Evolutionary conservation across 805 yeast species (phyloP).

Genomic region (Tetrapisispora namnaoensis): DNA sequence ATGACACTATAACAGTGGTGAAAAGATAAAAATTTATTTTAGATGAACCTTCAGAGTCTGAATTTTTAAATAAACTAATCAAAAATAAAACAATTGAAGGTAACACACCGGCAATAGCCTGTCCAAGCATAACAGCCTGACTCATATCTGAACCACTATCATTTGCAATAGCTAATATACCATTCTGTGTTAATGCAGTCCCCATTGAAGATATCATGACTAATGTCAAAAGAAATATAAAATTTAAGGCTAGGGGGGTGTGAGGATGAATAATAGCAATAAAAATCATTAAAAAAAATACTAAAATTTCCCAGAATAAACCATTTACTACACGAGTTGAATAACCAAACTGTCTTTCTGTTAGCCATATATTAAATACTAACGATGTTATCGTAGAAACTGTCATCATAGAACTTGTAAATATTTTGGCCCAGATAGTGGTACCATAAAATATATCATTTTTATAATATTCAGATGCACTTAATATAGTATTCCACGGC

Average conservation of each 20-base stretch:
- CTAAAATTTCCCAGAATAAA: constrained; percentile 42
- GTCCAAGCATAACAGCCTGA: constrained; percentile 90
- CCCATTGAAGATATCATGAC: constrained; percentile 63
- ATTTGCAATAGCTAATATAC: constrained; percentile 78
- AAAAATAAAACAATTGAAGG: constrained; percentile 51
- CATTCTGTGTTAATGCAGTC: constrained; percentile 79
- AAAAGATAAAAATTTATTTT: constrained; percentile 31
- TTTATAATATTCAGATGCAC: constrained; percentile 75
- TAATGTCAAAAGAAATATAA: constrained; percentile 49
- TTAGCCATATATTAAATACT: constrained; percentile 46
- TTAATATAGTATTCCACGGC: constrained; percentile 94
- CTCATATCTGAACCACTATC: constrained; percentile 67
- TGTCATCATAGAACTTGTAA: constrained; percentile 82
- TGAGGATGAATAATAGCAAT: constrained; percentile 14
- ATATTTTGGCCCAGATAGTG: constrained; percentile 44
- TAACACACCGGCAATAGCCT: constrained; percentile 86
- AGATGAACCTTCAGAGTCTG: constrained; percentile 14
- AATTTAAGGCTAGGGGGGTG: constrained; percentile 15
- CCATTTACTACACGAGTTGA: constrained; percentile 51
- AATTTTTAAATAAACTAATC: constrained; percentile 35
- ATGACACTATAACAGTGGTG: constrained; percentile 24
- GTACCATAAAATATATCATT: constrained; percentile 43
- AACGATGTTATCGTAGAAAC: constrained; percentile 66
- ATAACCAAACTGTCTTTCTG: constrained; percentile 54
- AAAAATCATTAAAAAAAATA: constrained; percentile 48